Conservation (phyloP, 768 basidiomycete genomes). For the Sporobolomyces roseus region DNA sequence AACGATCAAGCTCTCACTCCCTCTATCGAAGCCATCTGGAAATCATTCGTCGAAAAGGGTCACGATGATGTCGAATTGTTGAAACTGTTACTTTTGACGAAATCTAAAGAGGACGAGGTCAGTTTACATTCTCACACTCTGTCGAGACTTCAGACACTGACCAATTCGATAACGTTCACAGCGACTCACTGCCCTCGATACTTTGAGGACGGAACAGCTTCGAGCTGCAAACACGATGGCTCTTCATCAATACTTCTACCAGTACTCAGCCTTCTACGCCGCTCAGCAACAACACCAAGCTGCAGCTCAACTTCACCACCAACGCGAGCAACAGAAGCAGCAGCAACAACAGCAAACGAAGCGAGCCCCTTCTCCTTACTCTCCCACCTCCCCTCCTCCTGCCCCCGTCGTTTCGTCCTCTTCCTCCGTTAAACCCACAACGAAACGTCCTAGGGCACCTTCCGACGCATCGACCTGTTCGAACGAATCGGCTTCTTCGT, state of each 20-base stretch:
- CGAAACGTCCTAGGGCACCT: slow-evolving; percentile 3
- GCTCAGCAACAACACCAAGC: slow-evolving; percentile 17
- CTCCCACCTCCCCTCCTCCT: slow-evolving; percentile 20
- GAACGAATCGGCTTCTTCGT: slow-evolving; percentile 8
- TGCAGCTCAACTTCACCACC: not conserved
- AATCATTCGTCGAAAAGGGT: slow-evolving; percentile 22
- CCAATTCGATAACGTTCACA: not conserved
- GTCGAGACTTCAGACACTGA: not conserved
- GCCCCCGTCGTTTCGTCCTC: not conserved
- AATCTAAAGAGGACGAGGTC: slow-evolving; percentile 38
- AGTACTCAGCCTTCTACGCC: slow-evolving; percentile 18
- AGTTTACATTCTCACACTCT: not conserved
- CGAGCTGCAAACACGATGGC: slow-evolving; percentile 28
- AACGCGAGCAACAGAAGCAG: not conserved
- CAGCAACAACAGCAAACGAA: not conserved
- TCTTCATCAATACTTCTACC: slow-evolving; percentile 16
- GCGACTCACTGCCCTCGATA: slow-evolving; percentile 39
- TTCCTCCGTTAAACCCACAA: too few species aligned
- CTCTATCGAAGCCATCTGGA: slow-evolving; percentile 17
- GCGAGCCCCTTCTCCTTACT: slow-evolving; percentile 19
- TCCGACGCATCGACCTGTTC: slow-evolving; percentile 14
- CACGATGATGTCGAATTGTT: slow-evolving; percentile 25
- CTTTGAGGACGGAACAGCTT: slow-evolving; percentile 36
- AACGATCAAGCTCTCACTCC: slow-evolving; percentile 13
- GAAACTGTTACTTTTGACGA: slow-evolving; percentile 28